These are phyloP conservation scores for Daldinia sp. DNA, from an alignment of 2,329 filamentous ascomycete species.

Conservation along the genomic window DNA sequence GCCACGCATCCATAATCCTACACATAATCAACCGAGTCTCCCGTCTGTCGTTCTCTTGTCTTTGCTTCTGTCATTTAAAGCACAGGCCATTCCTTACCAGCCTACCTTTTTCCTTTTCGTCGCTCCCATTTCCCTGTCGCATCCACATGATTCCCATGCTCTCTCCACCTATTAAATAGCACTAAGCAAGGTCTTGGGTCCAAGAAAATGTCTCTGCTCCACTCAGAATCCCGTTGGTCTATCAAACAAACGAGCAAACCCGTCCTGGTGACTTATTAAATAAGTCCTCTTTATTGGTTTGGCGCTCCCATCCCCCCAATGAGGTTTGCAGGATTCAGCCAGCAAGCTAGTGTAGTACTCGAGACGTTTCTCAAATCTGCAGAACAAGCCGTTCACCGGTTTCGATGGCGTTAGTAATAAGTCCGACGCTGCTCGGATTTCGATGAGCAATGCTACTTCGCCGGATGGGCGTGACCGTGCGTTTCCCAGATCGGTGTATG, in stretches of 20 bases:
- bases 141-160: constrained; percentile 11
- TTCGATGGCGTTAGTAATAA: constrained; percentile 17
- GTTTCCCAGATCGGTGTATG: constrained; percentile 33
- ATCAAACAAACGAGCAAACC: constrained; percentile 14
- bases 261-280: constrained; percentile 15
- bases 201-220: constrained; percentile 23
- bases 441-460: constrained; percentile 27
- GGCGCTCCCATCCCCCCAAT: background rate
- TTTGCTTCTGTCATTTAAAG: background rate
- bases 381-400: constrained; percentile 30
- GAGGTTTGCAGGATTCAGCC: constrained; percentile 12
- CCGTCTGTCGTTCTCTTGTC: background rate
- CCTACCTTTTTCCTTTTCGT: constrained; percentile 8
- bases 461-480: constrained; percentile 29
- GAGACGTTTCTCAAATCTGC: constrained; percentile 14
- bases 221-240: constrained; percentile 13
- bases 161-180: constrained; percentile 27
- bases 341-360: constrained; percentile 16
- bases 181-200: constrained; percentile 13
- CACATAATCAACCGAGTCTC: constrained; percentile 17
- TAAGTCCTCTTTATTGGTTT: constrained; percentile 20
- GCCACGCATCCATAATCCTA: constrained; percentile 14
- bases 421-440: constrained; percentile 16
- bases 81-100: constrained; percentile 11
- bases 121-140: background rate